A percentile compares a stretch with the other conserved stretches of the same genome.
phyloP scores from a whole-genome alignment of 2,329 filamentous ascomycete genomes.

The Neofusicoccum parvum region DNA sequence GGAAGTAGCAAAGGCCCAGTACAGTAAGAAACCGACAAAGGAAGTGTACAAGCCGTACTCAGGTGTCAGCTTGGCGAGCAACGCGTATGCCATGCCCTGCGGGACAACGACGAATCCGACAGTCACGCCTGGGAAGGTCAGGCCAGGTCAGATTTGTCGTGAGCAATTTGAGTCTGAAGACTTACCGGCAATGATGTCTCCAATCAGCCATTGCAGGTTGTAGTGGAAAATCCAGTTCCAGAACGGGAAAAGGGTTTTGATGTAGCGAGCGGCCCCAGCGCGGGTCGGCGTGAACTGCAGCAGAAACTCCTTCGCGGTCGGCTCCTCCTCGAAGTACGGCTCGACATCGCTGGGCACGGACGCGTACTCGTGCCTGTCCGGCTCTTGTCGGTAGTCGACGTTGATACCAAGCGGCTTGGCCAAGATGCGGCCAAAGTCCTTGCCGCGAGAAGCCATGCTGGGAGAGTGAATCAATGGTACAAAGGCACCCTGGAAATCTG shows the following conservation, averaged over 20 bases:
- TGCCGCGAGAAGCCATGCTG: slow-evolving; percentile 6
- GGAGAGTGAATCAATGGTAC: neutral
- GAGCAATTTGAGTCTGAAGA: neutral
- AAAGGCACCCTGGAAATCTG: neutral
- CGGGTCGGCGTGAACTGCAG: slow-evolving; percentile 29
- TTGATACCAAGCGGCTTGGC: slow-evolving; percentile 10
- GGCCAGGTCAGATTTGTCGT: neutral
- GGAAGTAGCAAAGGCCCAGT: slow-evolving; percentile 97
- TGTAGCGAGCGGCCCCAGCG: slow-evolving; percentile 29
- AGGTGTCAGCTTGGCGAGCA: slow-evolving; percentile 72
- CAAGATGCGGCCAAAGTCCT: slow-evolving; percentile 8
- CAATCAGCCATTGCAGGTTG: slow-evolving; percentile 35
- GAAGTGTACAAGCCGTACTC: slow-evolving; percentile 91
- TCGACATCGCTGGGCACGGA: slow-evolving; percentile 18
- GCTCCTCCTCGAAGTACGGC: slow-evolving; percentile 33
- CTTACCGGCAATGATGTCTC: slow-evolving; percentile 35
- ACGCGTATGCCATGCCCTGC: slow-evolving; percentile 92
- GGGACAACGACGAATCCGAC: slow-evolving; percentile 82
- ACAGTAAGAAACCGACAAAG: slow-evolving; percentile 89
- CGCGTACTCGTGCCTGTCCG: neutral
- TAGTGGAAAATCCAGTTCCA: slow-evolving; percentile 33
- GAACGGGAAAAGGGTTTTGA: slow-evolving; percentile 32
- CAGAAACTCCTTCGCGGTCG: slow-evolving; percentile 34
- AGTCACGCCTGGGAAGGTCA: slow-evolving; percentile 50
- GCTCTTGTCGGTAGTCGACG: slow-evolving; percentile 13